Percentiles rank a stretch among this genome's conserved stretches.
Conservation (phyloP, 371 early-diverging fungal species). For the Zychaea mexicana region DNA sequence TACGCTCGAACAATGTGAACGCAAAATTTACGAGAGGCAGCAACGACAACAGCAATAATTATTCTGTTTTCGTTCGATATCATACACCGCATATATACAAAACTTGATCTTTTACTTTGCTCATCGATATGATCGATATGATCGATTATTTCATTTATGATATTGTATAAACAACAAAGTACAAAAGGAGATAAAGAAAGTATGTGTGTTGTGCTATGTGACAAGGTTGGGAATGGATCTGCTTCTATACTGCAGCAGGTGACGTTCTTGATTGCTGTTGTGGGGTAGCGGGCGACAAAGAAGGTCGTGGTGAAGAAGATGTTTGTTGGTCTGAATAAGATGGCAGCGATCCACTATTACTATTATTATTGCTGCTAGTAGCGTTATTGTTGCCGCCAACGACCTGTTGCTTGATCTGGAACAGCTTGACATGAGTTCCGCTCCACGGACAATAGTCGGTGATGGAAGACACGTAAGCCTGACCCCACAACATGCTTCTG, state of each 20-base stretch:
- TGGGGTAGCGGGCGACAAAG: not conserved
- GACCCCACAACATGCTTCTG: slow-evolving; percentile 68
- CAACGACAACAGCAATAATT: slow-evolving; percentile 17
- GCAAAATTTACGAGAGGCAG: slow-evolving; percentile 45
- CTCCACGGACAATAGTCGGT: slow-evolving; percentile 65
- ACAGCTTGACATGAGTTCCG: slow-evolving; percentile 61
- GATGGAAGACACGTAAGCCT: slow-evolving; percentile 58
- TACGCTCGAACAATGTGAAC: slow-evolving; percentile 84
- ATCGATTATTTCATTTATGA: too few species aligned
- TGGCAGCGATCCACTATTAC: not conserved
- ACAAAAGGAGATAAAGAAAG: too few species aligned
- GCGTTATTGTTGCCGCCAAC: not conserved
- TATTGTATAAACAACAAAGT: too few species aligned
- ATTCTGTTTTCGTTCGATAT: slow-evolving; percentile 3
- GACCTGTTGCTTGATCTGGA: slow-evolving; percentile 52
- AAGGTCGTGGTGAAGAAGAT: not conserved
- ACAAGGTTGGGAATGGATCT: not conserved
- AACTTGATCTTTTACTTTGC: too few species aligned
- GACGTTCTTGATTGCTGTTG: not conserved
- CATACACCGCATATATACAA: too few species aligned
- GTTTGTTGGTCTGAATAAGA: not conserved
- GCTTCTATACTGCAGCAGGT: not conserved
- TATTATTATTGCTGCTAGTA: not conserved
- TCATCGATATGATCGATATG: too few species aligned
- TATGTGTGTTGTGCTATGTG: not conserved